These are phyloP conservation scores for Trametes elegans DNA, from an alignment of 768 basidiomycete genomes.

Conservation along the genomic window DNA sequence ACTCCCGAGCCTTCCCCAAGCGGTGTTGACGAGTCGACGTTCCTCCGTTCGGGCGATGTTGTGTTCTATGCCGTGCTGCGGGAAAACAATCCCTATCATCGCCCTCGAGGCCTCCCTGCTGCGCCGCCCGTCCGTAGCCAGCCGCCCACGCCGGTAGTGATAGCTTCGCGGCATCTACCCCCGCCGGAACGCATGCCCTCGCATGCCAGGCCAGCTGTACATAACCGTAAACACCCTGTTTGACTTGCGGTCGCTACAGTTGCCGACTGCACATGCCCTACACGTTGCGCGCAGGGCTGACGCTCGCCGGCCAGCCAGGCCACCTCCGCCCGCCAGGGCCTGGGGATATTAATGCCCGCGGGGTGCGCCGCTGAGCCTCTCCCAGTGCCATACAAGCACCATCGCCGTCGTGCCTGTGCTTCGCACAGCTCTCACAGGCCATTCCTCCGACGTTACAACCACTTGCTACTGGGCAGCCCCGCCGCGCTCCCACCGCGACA, in stretches of 20 bases:
- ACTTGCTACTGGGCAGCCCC: neutral
- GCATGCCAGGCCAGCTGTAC: neutral
- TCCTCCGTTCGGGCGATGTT: neutral
- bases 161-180: neutral
- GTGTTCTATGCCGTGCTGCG: neutral
- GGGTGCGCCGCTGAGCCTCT: neutral
- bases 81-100: too few species aligned
- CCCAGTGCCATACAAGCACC: constrained; percentile 4
- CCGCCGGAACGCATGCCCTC: neutral
- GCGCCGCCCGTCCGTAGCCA: too few species aligned
- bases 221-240: constrained; percentile 13
- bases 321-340: constrained; percentile 5
- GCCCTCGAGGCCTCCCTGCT: neutral
- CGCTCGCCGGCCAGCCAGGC: neutral
- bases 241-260: constrained; percentile 17
- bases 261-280: constrained; percentile 21
- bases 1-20: constrained; percentile 16
- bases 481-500: neutral
- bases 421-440: constrained; percentile 8
- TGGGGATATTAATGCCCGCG: constrained; percentile 10
- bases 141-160: too few species aligned
- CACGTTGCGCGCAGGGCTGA: constrained; percentile 14
- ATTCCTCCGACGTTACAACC: neutral
- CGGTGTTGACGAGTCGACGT: neutral
- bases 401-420: constrained; percentile 1